Evolutionary conservation across 2,329 filamentous ascomycete genomes (phyloP).

Genomic region (Fusarium scirpi): DNA sequence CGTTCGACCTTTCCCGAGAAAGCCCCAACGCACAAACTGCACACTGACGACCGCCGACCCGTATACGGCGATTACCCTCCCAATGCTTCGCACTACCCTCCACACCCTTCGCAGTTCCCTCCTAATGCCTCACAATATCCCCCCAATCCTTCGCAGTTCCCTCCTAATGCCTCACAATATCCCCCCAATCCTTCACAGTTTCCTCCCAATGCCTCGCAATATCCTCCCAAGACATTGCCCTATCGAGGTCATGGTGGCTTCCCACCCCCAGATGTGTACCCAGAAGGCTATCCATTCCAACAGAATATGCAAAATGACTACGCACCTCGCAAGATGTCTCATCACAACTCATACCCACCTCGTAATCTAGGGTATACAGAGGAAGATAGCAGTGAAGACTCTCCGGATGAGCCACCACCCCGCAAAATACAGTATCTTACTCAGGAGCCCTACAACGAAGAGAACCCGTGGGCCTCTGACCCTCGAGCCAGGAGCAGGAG

Average conservation of each 20-base stretch:
- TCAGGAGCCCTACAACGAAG: conserved; percentile 36
- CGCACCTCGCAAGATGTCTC: conserved; percentile 40
- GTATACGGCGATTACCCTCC: conserved; percentile 38
- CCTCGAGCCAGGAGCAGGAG: conserved; percentile 36
- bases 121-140: conserved; percentile 34
- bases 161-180: conserved; percentile 32
- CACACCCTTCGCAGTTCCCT: not conserved
- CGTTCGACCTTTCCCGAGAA: conserved; percentile 62
- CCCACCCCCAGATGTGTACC: conserved; percentile 37
- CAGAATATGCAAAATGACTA: conserved; percentile 38
- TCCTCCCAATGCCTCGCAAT: conserved; percentile 31
- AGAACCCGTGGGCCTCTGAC: conserved; percentile 31
- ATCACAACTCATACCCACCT: conserved; percentile 39
- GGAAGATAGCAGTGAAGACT: conserved; percentile 46
- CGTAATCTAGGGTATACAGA: conserved; percentile 45
- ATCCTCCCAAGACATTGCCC: conserved; percentile 38
- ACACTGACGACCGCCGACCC: conserved; percentile 36
- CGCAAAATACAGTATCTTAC: conserved; percentile 44
- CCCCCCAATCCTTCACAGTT: conserved; percentile 23
- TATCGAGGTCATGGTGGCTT: conserved; percentile 40
- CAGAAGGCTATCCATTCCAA: conserved; percentile 42
- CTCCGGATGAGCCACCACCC: conserved; percentile 25
- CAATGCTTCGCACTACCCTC: conserved; percentile 32
- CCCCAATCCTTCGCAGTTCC: conserved; percentile 15
- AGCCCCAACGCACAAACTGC: conserved; percentile 47